phyloP scores from a whole-genome alignment of 164 flowering plant genomes.

The Chimonanthus salicifolius region DNA sequence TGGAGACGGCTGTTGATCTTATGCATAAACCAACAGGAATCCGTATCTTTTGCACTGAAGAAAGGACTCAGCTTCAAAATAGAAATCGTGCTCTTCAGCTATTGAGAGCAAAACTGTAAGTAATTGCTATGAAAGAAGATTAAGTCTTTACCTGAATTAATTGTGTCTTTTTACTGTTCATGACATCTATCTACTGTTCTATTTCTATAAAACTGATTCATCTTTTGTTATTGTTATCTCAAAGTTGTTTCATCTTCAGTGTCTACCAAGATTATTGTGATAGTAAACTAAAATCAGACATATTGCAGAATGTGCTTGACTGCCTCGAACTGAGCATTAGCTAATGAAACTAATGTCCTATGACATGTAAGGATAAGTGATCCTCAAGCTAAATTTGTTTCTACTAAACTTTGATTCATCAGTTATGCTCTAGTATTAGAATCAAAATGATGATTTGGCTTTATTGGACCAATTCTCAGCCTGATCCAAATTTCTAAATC shows the following conservation, averaged over 20 bases:
- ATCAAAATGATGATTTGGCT: background rate
- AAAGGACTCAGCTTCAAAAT: conserved; percentile 84
- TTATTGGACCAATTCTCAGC: too few species aligned
- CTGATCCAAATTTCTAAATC: too few species aligned
- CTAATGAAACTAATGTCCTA: background rate
- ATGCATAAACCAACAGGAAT: conserved; percentile 96
- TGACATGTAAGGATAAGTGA: background rate
- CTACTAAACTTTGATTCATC: background rate
- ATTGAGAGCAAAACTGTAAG: conserved; percentile 93
- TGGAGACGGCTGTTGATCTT: conserved; percentile 97
- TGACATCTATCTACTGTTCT: background rate
- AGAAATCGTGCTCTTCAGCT: conserved; percentile 80
- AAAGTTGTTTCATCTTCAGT: background rate
- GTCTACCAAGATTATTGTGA: background rate
- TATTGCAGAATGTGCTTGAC: background rate
- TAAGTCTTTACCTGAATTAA: background rate
- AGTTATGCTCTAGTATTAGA: too few species aligned
- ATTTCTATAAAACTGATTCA: background rate
- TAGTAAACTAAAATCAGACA: background rate
- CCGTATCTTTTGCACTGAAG: conserved; percentile 96
- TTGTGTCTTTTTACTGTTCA: background rate
- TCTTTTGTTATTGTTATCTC: background rate
- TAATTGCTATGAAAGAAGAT: conserved; percentile 1
- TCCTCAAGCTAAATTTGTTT: background rate
- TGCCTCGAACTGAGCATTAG: background rate